Base-by-base conservation (phyloP, 345 rosid genomes). In the Aethionema arabicum region DNA sequence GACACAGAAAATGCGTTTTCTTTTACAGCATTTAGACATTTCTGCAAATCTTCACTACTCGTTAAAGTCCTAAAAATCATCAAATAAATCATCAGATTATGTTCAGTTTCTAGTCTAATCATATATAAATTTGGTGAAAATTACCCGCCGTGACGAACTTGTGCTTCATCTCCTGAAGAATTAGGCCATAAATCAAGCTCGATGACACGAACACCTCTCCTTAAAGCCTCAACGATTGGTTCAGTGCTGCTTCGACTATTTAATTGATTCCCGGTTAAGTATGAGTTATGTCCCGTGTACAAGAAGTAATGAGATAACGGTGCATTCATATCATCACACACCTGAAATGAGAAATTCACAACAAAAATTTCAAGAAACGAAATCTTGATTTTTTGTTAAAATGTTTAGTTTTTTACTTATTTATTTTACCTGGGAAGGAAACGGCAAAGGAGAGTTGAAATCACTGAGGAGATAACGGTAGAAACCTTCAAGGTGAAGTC, bases 131-230 rank as follows among this genome's bases (percentile, higher is more conserved):
- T n/a, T 33, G 41, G 57, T 41, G 9, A 39, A 48, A 45, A 12
- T 21, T 16, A 40, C 95, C 96, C 90, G 67, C 98, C 96, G 59
- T 88, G 96, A 62, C 79, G 71, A 67, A 88, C 95, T 70, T 88
- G 63, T 1, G 82, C 83, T 63, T 75, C 61, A 6, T 78, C 72
- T 37, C 75, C 75, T 2, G 73, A 66, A 49, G 80, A 45, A 76
- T 68, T 75, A 10, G 96, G 90, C 98, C 98, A 86, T 52, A 91
- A 69, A 78, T 91, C 98, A 59, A 91, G 74, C 73, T 91, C 98
- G 51, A 91, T 88, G 1, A 84, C 92, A 72, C 95, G 78, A 5
- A 91, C 95, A 37, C 95, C 88, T 46, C 36, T 69, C 44, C 15
- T 12, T 13, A 91, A 67, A 72, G 98, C 88, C 42, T 66, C 67